Conservation (phyloP, 352 stramenopile species). For the Globisporangium spiculum region DNA sequence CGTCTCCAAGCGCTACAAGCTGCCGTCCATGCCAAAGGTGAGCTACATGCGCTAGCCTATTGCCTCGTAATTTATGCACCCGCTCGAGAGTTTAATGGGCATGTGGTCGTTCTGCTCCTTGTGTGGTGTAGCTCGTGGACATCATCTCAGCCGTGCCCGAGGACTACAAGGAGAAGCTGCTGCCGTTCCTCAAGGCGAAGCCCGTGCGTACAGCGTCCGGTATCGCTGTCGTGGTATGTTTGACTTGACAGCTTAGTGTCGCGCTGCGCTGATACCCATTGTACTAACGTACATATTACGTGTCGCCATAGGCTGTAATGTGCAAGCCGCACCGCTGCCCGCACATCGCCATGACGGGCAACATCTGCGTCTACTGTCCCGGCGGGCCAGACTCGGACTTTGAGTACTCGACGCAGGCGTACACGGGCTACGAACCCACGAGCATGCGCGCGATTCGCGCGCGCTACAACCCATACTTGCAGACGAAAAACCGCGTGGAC, state of each 20-base stretch:
- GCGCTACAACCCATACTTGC: constrained; percentile 93
- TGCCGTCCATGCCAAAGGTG: constrained; percentile 90
- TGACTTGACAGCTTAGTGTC: not conserved
- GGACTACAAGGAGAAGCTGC: constrained; percentile 89
- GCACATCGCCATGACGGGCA: constrained; percentile 96
- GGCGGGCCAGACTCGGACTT: constrained; percentile 96
- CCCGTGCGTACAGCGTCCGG: constrained; percentile 94
- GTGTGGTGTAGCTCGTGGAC: constrained; percentile 78
- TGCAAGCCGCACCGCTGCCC: constrained; percentile 97
- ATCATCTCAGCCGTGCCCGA: constrained; percentile 95
- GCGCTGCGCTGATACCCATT: not conserved
- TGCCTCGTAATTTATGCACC: not conserved
- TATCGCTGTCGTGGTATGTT: constrained; percentile 90
- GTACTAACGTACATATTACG: not conserved
- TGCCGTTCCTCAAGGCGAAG: constrained; percentile 94
- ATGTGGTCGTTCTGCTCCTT: not conserved
- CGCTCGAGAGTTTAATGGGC: not conserved
- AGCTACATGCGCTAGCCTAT: not conserved
- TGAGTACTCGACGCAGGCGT: constrained; percentile 96
- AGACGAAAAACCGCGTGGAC: constrained; percentile 92
- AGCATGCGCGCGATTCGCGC: constrained; percentile 95
- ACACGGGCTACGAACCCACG: constrained; percentile 97
- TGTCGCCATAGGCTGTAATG: constrained; percentile 86
- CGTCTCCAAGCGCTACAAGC: constrained; percentile 87
- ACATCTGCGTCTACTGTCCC: constrained; percentile 97